Evolutionary conservation across 257 asterid genomes (phyloP), one percentile per base, ranked within the genome.

Genomic region (Scutellaria baicalensis): DNA sequence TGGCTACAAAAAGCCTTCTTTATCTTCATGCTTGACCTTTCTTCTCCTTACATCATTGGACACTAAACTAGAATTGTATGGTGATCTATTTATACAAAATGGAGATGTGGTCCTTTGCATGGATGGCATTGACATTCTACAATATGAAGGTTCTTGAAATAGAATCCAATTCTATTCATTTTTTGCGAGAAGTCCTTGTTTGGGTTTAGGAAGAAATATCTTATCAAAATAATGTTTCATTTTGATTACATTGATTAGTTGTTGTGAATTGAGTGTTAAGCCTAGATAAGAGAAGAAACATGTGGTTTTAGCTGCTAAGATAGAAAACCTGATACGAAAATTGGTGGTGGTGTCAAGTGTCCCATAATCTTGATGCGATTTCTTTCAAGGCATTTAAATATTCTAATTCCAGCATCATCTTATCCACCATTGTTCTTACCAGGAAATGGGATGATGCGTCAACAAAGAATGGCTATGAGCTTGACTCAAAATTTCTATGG

Each of bases 11-110:
- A 50, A 48, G 66, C 59, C 74, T 65, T 57, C 74, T 59, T 16
- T 51, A 81, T 70, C 77, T 27, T 58, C 80, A 61, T 74, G 82
- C 68, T 54, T 42, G 75, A 70, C 63, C 79, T 70, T 73, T 61
- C 82, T 42, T 69, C 72, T 54, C 59, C 64, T 21, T n/a, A 23
- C 4, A 16, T 18, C 36, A 58, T 50, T n/a, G n/a, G 9, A 21
- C 35, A 9, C 4, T 40, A 60, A 77, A n/a, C n/a, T n/a, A n/a
- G 35, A 62, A 33, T 59, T 14, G 47, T 18, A 9, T 13, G 10
- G 5, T 47, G 23, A 5, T 42, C 44, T 73, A 78, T 78, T 68
- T 78, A 73, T 68, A 78, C 52, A 8, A 36, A 17, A 47, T 18
- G 16, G 21, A 27, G 17, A 27, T 1, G 1, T 0, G 12, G 2